Percentiles rank a stretch among this genome's conserved stretches.
Evolutionary conservation across 495 filamentous ascomycete species (phyloP).

Genomic region (Daldinia concentrica): DNA sequence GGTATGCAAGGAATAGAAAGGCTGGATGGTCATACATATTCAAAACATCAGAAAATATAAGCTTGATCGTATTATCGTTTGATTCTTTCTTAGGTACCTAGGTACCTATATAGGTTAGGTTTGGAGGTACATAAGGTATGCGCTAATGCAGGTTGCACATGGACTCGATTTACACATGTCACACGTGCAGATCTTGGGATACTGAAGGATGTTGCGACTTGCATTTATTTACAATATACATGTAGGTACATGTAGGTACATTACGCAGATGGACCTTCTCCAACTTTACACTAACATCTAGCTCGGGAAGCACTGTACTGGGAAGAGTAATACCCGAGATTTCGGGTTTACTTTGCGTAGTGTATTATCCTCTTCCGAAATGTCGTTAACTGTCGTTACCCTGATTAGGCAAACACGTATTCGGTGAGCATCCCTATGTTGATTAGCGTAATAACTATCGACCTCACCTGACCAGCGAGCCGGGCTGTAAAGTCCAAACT

Average conservation of each 20-base stretch:
- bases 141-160: conserved; percentile 4
- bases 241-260: neutral
- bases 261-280: neutral
- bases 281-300: neutral
- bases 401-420: conserved; percentile 7
- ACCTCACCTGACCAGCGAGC: neutral
- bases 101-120: too few relatives aligned
- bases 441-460: neutral
- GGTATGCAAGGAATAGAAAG: neutral
- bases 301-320: neutral
- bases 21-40: neutral
- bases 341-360: neutral
- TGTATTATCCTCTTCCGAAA: neutral
- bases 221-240: neutral
- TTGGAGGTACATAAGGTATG: neutral
- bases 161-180: neutral
- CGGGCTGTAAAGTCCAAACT: neutral
- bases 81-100: too few relatives aligned
- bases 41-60: neutral
- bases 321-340: neutral
- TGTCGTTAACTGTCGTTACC: neutral
- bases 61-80: neutral
- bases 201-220: neutral
- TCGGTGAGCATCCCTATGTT: neutral
- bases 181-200: neutral